Evolutionary conservation across 345 rosid species (phyloP).

Genomic region (Populus pruinosa): DNA sequence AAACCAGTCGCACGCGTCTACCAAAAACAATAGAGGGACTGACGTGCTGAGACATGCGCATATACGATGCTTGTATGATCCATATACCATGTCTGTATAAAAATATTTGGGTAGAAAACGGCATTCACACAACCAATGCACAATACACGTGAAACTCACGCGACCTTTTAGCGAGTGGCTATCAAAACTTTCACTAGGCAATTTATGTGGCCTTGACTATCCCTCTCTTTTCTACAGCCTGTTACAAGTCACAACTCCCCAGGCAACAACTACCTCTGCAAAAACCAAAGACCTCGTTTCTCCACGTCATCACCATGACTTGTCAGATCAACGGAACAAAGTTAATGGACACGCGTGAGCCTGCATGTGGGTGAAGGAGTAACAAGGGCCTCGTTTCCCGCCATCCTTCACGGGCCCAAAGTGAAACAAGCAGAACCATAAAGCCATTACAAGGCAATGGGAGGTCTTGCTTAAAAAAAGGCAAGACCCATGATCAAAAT

Average conservation of each 20-base stretch:
- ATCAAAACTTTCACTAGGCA: neutral
- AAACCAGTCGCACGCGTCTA: too few species aligned
- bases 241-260: conserved; percentile 17
- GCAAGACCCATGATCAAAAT: too few species aligned
- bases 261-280: conserved; percentile 3
- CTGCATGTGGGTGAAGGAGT: conserved; percentile 24
- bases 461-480: too few species aligned
- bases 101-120: neutral
- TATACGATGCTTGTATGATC: too few species aligned
- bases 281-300: conserved; percentile 13
- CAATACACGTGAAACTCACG: neutral
- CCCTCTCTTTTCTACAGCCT: neutral
- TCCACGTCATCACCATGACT: conserved; percentile 10
- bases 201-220: neutral
- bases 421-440: neutral
- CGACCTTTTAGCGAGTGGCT: neutral
- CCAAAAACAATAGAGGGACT: too few species aligned
- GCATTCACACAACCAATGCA: neutral
- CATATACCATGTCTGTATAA: too few species aligned
- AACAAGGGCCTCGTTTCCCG: conserved; percentile 29
- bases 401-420: conserved; percentile 29
- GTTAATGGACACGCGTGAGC: conserved; percentile 23
- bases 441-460: neutral
- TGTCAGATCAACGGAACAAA: conserved; percentile 7
- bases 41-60: too few species aligned